Conservation (phyloP, 495 filamentous ascomycete species). For the Talaromyces trachyspermus region DNA sequence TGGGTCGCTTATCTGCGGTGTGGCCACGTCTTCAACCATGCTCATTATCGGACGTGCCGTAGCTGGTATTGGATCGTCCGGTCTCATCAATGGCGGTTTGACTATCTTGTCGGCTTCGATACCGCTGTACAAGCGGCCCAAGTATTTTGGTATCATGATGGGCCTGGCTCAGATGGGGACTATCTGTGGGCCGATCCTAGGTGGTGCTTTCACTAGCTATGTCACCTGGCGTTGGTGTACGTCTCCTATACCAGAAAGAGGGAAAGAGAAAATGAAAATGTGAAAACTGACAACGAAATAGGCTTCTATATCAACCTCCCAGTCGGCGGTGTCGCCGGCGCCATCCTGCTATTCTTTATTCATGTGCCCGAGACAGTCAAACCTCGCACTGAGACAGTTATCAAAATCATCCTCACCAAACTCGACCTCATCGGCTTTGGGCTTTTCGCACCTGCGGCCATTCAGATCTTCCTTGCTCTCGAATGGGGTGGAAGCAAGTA, state of each 20-base stretch:
- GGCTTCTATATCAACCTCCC: conserved; percentile 62
- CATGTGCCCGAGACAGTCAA: conserved; percentile 39
- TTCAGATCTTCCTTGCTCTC: conserved; percentile 24
- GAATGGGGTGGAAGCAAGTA: conserved; percentile 19
- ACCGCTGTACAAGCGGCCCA: conserved; percentile 29
- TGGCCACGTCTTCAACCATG: conserved; percentile 33
- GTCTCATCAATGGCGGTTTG: conserved; percentile 44
- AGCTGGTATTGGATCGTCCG: conserved; percentile 33
- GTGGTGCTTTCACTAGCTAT: conserved; percentile 38
- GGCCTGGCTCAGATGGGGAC: conserved; percentile 30
- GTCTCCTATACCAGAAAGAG: no score
- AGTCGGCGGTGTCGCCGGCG: conserved; percentile 42
- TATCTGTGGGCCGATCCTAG: conserved; percentile 31
- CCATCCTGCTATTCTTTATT: conserved; percentile 39
- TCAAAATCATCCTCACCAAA: conserved; percentile 18
- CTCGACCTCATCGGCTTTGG: conserved; percentile 25
- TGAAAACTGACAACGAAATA: no score
- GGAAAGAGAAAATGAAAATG: no score
- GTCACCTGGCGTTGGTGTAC: conserved; percentile 44
- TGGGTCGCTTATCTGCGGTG: conserved; percentile 37
- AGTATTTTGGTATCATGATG: conserved; percentile 33
- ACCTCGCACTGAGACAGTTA: conserved; percentile 25
- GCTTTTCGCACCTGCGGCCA: conserved; percentile 20
- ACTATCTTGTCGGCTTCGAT: conserved; percentile 42
- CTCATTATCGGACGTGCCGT: conserved; percentile 40